phyloP scores from a whole-genome alignment of 805 yeast species.

The Schwanniomyces polymorphus region DNA sequence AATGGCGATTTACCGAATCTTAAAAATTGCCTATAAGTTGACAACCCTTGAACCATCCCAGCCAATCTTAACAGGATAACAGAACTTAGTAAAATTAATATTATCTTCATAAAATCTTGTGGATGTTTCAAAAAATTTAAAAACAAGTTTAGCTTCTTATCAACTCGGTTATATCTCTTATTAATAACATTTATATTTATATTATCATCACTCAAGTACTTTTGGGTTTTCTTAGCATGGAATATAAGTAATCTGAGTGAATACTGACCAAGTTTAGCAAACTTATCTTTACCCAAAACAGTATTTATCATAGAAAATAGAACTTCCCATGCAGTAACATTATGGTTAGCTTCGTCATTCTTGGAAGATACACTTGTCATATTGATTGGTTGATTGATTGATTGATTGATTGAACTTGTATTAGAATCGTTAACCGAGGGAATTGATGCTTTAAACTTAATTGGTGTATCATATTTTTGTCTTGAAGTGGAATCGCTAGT shows the following conservation, averaged over 20 bases:
- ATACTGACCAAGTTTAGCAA: slow-evolving; percentile 66
- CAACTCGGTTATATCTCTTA: slow-evolving; percentile 28
- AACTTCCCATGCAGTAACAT: slow-evolving; percentile 38
- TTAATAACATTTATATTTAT: slow-evolving; percentile 32
- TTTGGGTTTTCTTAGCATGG: slow-evolving; percentile 43
- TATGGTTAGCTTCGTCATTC: slow-evolving; percentile 1
- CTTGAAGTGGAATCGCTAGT: slow-evolving; percentile 10
- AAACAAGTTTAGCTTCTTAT: slow-evolving; percentile 31
- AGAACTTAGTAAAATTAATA: slow-evolving; percentile 36
- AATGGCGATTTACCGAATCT: slow-evolving; percentile 74
- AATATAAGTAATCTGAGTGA: slow-evolving; percentile 51
- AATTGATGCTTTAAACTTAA: slow-evolving; percentile 4
- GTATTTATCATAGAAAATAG: slow-evolving; percentile 53
- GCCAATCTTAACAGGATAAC: slow-evolving; percentile 39
- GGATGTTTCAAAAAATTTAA: slow-evolving; percentile 38
- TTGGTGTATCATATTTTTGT: slow-evolving; percentile 12
- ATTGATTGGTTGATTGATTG: background rate
- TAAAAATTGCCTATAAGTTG: slow-evolving; percentile 63
- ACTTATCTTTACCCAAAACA: slow-evolving; percentile 68
- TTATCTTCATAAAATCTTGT: slow-evolving; percentile 31
- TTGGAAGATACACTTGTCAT: slow-evolving; percentile 3
- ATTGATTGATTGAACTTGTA: background rate
- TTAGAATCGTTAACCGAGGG: slow-evolving; percentile 6
- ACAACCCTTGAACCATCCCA: slow-evolving; percentile 49
- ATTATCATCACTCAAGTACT: slow-evolving; percentile 29